A percentile compares a stretch with the other conserved stretches of the same genome.
Evolutionary conservation across 768 basidiomycete species (phyloP).

Genomic region (Galerina sulciceps): DNA sequence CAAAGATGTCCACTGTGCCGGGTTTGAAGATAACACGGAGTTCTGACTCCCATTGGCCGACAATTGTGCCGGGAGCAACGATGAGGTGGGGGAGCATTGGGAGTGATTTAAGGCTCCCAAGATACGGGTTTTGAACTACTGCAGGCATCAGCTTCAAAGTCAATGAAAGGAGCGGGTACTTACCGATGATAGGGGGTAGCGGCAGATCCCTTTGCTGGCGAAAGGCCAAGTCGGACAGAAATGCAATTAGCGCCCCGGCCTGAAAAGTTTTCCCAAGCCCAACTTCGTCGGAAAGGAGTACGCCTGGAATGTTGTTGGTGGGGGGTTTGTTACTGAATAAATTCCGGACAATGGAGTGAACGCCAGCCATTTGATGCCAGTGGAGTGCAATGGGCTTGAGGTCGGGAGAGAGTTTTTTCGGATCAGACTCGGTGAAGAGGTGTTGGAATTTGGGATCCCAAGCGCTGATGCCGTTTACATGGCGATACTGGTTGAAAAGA

Average conservation of each 20-base stretch:
- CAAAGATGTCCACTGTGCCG: slow-evolving; percentile 25
- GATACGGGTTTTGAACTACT: slow-evolving; percentile 14
- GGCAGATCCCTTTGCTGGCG: not conserved
- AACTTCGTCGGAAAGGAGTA: slow-evolving; percentile 21
- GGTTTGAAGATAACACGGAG: slow-evolving; percentile 17
- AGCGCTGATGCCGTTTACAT: slow-evolving; percentile 13
- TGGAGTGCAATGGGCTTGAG: slow-evolving; percentile 13
- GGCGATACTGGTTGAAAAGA: slow-evolving; percentile 19
- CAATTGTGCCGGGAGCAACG: slow-evolving; percentile 27
- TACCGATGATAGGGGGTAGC: slow-evolving; percentile 27
- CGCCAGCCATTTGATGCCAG: slow-evolving; percentile 28
- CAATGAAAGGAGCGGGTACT: not conserved
- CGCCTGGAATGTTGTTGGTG: not conserved
- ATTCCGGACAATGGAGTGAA: slow-evolving; percentile 16
- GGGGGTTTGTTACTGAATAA: slow-evolving; percentile 1
- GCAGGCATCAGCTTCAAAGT: not conserved
- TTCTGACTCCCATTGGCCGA: slow-evolving; percentile 27
- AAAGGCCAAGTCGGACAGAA: slow-evolving; percentile 13
- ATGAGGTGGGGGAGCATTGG: slow-evolving; percentile 24
- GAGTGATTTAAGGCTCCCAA: slow-evolving; percentile 5
- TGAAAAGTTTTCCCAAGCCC: slow-evolving; percentile 35
- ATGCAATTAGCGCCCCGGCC: slow-evolving; percentile 19
- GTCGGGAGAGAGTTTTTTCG: not conserved
- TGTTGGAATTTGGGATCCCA: slow-evolving; percentile 21
- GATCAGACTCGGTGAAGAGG: slow-evolving; percentile 14